Conservation (phyloP, 305 asterid genomes). For the Lippia alba region DNA sequence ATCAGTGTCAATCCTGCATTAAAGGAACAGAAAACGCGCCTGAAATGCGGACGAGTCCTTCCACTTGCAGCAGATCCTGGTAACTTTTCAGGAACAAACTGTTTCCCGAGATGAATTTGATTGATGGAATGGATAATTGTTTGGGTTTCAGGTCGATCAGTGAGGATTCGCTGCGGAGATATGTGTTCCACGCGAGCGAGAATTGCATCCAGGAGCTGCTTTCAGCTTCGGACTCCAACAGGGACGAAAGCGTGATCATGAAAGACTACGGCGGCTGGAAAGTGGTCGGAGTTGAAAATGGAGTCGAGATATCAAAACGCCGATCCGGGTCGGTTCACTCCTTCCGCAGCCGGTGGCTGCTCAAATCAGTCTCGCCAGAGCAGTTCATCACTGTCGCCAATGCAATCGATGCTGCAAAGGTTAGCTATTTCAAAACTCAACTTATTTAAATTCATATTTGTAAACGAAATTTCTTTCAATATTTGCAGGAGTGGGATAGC, state of each 20-base stretch:
- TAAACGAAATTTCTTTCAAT: background rate
- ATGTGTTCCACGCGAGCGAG: constrained; percentile 85
- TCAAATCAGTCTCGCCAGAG: constrained; percentile 62
- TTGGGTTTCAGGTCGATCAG: constrained; percentile 71
- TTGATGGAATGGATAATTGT: background rate
- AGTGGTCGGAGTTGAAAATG: constrained; percentile 59
- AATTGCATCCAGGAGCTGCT: constrained; percentile 89
- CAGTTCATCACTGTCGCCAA: constrained; percentile 70
- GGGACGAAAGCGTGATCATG: constrained; percentile 30
- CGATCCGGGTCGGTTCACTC: constrained; percentile 69
- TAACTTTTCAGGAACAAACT: constrained; percentile 10
- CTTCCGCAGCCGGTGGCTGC: constrained; percentile 66
- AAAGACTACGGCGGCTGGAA: constrained; percentile 75
- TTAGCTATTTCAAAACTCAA: background rate
- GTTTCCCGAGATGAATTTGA: background rate
- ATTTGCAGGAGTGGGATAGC: constrained; percentile 78
- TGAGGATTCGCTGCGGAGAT: constrained; percentile 85
- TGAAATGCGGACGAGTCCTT: constrained; percentile 58
- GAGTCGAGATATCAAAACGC: constrained; percentile 70
- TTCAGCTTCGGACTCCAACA: constrained; percentile 75
- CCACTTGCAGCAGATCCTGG: constrained; percentile 81
- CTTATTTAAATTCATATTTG: too few relatives aligned
- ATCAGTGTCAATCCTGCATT: constrained; percentile 28
- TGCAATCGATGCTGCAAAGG: constrained; percentile 83
- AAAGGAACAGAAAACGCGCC: constrained; percentile 29